These are phyloP conservation scores for Leptographium flavum DNA, from an alignment of 2,329 filamentous ascomycete genomes.

Conservation along the genomic window DNA sequence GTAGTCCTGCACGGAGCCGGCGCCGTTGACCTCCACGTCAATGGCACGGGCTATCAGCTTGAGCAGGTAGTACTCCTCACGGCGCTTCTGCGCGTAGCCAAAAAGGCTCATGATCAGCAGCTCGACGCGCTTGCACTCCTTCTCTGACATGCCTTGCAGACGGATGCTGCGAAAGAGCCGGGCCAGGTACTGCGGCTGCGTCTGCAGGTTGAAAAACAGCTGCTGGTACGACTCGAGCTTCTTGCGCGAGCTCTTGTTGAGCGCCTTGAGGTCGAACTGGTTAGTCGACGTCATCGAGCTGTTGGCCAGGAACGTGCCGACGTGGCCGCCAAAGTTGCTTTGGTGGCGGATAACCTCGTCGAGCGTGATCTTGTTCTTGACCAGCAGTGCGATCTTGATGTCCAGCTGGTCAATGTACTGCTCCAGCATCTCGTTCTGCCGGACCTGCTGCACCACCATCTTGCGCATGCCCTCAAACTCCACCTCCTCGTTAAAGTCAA, in stretches of 20 bases:
- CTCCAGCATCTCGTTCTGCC: conserved; percentile 92
- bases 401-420: conserved; percentile 97
- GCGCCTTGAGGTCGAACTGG: conserved; percentile 88
- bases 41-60: conserved; percentile 76
- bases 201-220: conserved; percentile 93
- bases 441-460: conserved; percentile 91
- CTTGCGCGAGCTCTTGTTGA: conserved; percentile 91
- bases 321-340: conserved; percentile 81
- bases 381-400: conserved; percentile 94
- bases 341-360: conserved; percentile 97
- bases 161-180: conserved; percentile 73
- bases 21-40: conserved; percentile 70
- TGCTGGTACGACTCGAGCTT: conserved; percentile 97
- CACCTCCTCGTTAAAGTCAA: conserved; percentile 97
- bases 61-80: conserved; percentile 92
- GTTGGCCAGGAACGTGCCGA: conserved; percentile 68
- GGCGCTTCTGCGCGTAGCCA: conserved; percentile 88
- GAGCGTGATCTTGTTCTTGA: conserved; percentile 98
- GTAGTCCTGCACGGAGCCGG: conserved; percentile 66
- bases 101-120: conserved; percentile 93
- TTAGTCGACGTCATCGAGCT: conserved; percentile 79
- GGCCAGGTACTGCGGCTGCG: conserved; percentile 87
- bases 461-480: conserved; percentile 92
- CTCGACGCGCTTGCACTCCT: conserved; percentile 84
- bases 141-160: conserved; percentile 73